These are phyloP conservation scores for Alternaria arborescens DNA, from an alignment of 2,329 filamentous ascomycete genomes.

Conservation along the genomic window DNA sequence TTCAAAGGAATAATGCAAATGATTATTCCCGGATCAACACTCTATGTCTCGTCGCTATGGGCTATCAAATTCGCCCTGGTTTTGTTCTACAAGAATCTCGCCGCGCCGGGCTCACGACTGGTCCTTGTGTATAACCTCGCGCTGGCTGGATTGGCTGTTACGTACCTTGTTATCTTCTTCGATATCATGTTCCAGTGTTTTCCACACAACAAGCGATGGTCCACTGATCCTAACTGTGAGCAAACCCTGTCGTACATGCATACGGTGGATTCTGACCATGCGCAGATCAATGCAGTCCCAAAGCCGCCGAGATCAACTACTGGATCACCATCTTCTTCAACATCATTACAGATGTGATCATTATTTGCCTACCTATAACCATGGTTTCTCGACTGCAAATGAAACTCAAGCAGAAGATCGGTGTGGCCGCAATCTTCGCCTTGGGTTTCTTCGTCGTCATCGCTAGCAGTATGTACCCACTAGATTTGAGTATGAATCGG, in stretches of 20 bases:
- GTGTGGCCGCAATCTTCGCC: constrained; percentile 32
- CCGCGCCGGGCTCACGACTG: constrained; percentile 47
- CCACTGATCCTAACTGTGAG: constrained; percentile 28
- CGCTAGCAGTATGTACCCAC: constrained; percentile 27
- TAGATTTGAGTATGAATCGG: not conserved
- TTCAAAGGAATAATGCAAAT: constrained; percentile 42
- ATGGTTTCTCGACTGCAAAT: constrained; percentile 35
- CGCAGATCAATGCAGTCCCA: constrained; percentile 31
- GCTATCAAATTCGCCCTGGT: constrained; percentile 54
- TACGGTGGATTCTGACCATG: constrained; percentile 13
- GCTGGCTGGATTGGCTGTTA: constrained; percentile 40
- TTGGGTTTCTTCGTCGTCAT: constrained; percentile 36
- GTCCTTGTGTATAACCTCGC: constrained; percentile 52
- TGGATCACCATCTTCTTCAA: constrained; percentile 38
- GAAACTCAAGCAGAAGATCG: constrained; percentile 35
- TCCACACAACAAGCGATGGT: constrained; percentile 44
- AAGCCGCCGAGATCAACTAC: constrained; percentile 29
- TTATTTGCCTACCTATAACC: constrained; percentile 31
- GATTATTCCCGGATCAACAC: constrained; percentile 53
- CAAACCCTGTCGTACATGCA: not conserved
- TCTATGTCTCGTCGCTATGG: constrained; percentile 55
- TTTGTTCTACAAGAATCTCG: constrained; percentile 54
- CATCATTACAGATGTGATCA: constrained; percentile 32
- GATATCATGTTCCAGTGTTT: constrained; percentile 54
- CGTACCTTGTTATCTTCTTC: constrained; percentile 50